A percentile compares a stretch with the other conserved stretches of the same genome.
Evolutionary conservation across 257 asterid species (phyloP).

Genomic region (Scutellaria baicalensis): DNA sequence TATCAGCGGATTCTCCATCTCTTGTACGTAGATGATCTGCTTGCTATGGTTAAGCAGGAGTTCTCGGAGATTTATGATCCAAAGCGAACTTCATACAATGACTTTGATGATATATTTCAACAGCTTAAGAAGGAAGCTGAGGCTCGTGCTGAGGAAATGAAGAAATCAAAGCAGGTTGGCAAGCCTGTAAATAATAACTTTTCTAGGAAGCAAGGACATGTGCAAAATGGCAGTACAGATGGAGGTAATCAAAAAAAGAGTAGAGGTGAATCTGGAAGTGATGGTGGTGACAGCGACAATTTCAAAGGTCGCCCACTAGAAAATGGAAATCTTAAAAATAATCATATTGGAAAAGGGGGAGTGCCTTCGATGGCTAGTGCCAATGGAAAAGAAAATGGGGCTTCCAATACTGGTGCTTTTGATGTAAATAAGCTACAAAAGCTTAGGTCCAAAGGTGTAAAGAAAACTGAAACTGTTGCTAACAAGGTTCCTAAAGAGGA

Average conservation of each 20-base stretch:
- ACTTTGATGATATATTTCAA: slow-evolving; percentile 63
- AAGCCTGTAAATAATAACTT: slow-evolving; percentile 45
- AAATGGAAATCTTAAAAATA: slow-evolving; percentile 45
- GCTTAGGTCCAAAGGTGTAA: slow-evolving; percentile 66
- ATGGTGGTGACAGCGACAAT: slow-evolving; percentile 46
- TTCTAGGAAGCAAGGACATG: slow-evolving; percentile 68
- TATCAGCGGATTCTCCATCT: slow-evolving; percentile 92
- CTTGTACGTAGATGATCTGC: slow-evolving; percentile 86
- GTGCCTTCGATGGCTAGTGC: slow-evolving; percentile 22
- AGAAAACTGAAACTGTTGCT: slow-evolving; percentile 48
- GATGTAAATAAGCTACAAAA: slow-evolving; percentile 85
- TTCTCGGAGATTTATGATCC: slow-evolving; percentile 76
- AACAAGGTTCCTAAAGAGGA: slow-evolving; percentile 64
- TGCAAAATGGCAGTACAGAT: slow-evolving; percentile 47
- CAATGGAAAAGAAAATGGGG: slow-evolving; percentile 64
- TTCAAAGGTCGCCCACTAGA: slow-evolving; percentile 28
- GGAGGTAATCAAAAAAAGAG: slow-evolving; percentile 78
- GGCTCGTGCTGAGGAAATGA: slow-evolving; percentile 89
- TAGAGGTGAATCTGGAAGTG: slow-evolving; percentile 59
- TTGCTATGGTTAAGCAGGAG: slow-evolving; percentile 74
- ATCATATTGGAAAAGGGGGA: slow-evolving; percentile 32
- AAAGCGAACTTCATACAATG: slow-evolving; percentile 57
- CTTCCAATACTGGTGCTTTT: slow-evolving; percentile 59
- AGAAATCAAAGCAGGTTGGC: slow-evolving; percentile 60
- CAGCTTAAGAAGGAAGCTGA: slow-evolving; percentile 94